Base-by-base conservation (phyloP, 352 stramenopile species). In the Globisporangium nunn region DNA sequence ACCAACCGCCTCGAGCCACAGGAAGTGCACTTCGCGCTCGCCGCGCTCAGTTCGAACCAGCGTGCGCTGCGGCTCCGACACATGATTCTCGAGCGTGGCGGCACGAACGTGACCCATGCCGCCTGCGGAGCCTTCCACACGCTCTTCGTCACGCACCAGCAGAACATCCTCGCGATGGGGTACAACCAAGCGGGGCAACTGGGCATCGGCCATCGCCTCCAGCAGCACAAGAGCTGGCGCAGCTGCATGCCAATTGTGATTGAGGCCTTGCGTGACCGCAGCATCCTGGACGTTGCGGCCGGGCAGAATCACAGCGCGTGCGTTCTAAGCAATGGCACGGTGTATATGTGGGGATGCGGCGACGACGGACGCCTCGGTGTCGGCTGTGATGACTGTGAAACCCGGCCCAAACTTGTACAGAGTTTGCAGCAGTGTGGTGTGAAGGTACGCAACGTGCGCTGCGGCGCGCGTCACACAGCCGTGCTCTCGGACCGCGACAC, bases 101-200 rank as follows among this genome's bases (percentile, higher is more conserved):
- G 68, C 0, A 76, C 74, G 43, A 85, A 86, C 44, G 80, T 89
- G 29, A 90, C 78, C 0, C 78, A 85, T 17, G 76, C 83, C 1
- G 78, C 75, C 1, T 91, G 80, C 54, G 80, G 82, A 31, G 72
- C 79, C 11, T 79, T 67, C 33, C 81, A 92, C 58, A 89, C 79
- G 54, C 71, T 89, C 15, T 82, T 89, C 43, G 75, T 90, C 28
- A 88, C 74, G n/a, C 72, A 90, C 45, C 76, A 88, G 54, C 79
- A 90, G 52, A 78, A 85, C 45, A 66, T 92, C n/a, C 59, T 88
- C 6, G 66, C 74, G 5, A 88, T 92, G 77, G 81, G 81, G 1
- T 87, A 89, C 66, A 92, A 92, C 58, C 79, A 92, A 57, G 81
- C 79, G 0, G 81, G 81, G 0, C 81, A 92, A 47, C 65, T 92